A percentile compares a stretch with the other conserved stretches of the same genome.
phyloP scores from a whole-genome alignment of 305 asterid genomes.

The Fraxinus velutina region DNA sequence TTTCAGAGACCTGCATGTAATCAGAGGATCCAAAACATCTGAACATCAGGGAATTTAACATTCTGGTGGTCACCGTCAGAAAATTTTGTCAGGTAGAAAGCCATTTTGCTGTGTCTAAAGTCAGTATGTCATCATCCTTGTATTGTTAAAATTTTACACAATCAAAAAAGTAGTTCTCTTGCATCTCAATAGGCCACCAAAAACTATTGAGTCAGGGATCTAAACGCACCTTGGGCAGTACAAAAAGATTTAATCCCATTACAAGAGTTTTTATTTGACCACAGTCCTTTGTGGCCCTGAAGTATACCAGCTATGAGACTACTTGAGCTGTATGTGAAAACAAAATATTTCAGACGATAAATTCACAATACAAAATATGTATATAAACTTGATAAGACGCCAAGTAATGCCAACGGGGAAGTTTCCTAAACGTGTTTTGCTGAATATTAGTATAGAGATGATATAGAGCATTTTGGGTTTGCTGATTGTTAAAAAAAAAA shows the following conservation, averaged over 20 bases:
- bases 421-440: neutral
- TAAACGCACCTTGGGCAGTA: constrained; percentile 55
- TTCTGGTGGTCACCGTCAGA: neutral
- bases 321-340: constrained; percentile 55
- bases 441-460: neutral
- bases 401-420: neutral
- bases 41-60: neutral
- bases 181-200: neutral
- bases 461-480: neutral
- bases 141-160: neutral
- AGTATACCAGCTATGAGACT: constrained; percentile 48
- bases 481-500: neutral
- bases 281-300: constrained; percentile 36
- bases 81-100: neutral
- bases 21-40: neutral
- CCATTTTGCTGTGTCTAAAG: neutral
- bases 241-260: constrained; percentile 51
- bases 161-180: neutral
- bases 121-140: neutral
- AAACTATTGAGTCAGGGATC: constrained; percentile 4
- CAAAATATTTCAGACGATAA: constrained; percentile 8
- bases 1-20: neutral
- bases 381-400: neutral
- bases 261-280: constrained; percentile 37
- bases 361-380: neutral